Conservation (phyloP, 1,284 basidiomycete species). For the Melampsora occidentalis region DNA sequence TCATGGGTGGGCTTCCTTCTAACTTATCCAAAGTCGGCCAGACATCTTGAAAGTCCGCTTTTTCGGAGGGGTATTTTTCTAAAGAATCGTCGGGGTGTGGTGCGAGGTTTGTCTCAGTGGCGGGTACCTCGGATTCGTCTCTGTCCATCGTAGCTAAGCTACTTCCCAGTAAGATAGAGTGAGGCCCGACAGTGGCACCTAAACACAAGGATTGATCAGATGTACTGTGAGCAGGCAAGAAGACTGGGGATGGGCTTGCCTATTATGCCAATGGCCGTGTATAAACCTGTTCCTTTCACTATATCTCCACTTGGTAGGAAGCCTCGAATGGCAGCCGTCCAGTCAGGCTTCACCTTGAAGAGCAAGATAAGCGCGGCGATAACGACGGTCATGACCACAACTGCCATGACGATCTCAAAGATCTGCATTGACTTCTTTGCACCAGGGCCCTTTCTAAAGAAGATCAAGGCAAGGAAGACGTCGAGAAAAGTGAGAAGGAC, state of each 20-base stretch:
- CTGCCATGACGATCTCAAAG: conserved; percentile 33
- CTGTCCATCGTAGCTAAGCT: conserved; percentile 35
- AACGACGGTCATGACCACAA: conserved; percentile 39
- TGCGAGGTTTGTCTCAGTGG: not conserved
- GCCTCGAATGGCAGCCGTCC: conserved; percentile 14
- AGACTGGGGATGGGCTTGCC: conserved; percentile 1
- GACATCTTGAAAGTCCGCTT: not conserved
- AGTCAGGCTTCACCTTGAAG: conserved; percentile 36
- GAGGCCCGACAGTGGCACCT: conserved; percentile 40
- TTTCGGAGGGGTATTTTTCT: not conserved
- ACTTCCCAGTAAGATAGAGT: conserved; percentile 31
- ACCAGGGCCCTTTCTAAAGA: conserved; percentile 33
- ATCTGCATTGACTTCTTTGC: conserved; percentile 18
- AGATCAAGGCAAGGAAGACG: conserved; percentile 31
- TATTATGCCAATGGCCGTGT: conserved; percentile 34
- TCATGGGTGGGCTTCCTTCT: no score
- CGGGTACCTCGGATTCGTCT: not conserved
- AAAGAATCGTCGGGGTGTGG: not conserved
- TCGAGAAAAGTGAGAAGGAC: conserved; percentile 28
- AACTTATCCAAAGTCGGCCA: no score
- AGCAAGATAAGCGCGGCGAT: conserved; percentile 24
- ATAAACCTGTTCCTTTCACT: conserved; percentile 16
- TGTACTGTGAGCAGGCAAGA: no score
- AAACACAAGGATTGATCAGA: no score
- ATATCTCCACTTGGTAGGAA: conserved; percentile 24